phyloP scores from a whole-genome alignment of 306 rosid genomes.

The Vigna unguiculata region DNA sequence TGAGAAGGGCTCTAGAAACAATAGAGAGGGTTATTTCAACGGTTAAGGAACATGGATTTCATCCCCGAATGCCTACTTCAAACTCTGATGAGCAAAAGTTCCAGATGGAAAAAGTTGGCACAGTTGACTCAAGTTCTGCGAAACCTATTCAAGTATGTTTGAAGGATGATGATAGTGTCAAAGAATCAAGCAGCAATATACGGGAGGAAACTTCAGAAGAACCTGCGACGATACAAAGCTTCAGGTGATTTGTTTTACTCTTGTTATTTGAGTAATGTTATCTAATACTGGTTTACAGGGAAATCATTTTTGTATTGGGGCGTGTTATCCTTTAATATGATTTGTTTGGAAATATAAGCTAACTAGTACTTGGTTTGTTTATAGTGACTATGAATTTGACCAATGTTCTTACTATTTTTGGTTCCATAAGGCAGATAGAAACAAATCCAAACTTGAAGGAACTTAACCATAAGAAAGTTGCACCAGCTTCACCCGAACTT shows the following conservation, averaged over 20 bases:
- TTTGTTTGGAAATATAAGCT: constrained; percentile 1
- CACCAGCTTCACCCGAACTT: constrained; percentile 67
- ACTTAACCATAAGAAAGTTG: constrained; percentile 65
- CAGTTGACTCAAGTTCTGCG: constrained; percentile 44
- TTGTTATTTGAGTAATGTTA: not conserved
- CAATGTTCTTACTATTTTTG: not conserved
- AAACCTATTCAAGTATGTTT: constrained; percentile 37
- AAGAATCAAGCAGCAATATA: constrained; percentile 39
- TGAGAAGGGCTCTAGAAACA: constrained; percentile 78
- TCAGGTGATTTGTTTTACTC: constrained; percentile 55
- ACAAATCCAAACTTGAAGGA: constrained; percentile 61
- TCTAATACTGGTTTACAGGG: too few species aligned
- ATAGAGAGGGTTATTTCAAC: constrained; percentile 70
- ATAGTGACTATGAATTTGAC: not conserved
- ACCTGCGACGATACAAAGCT: constrained; percentile 43
- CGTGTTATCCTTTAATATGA: too few species aligned
- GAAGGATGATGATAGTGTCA: constrained; percentile 38
- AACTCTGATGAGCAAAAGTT: constrained; percentile 43
- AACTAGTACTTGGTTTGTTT: not conserved
- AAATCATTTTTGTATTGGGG: too few species aligned
- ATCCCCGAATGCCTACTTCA: constrained; percentile 47
- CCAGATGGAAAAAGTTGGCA: constrained; percentile 41
- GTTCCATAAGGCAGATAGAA: constrained; percentile 57
- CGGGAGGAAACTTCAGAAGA: constrained; percentile 47
- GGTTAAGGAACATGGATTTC: constrained; percentile 57